A percentile compares a stretch with the other conserved stretches of the same genome.
Evolutionary conservation across 441 rosid genomes (phyloP).

Genomic region (Omphalea diandra): DNA sequence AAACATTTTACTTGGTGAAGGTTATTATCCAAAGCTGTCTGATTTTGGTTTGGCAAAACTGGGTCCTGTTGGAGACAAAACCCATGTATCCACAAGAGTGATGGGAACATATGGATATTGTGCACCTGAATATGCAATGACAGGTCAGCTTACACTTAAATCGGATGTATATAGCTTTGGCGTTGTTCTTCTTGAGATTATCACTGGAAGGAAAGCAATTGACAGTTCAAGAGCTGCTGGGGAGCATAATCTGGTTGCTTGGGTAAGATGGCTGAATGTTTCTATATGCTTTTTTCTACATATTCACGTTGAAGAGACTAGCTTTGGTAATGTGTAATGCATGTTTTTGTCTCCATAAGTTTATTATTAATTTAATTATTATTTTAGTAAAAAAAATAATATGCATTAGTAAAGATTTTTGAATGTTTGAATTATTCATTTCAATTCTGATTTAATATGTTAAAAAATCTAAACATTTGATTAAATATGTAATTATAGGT

Average conservation of each 20-base stretch:
- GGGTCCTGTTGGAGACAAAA: slow-evolving; percentile 96
- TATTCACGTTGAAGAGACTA: neutral
- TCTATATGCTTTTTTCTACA: neutral
- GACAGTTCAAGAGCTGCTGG: slow-evolving; percentile 66
- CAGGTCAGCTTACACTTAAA: slow-evolving; percentile 92
- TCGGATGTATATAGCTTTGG: slow-evolving; percentile 97
- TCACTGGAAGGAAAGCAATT: slow-evolving; percentile 91
- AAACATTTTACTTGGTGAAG: too few relatives aligned
- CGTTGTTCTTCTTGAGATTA: slow-evolving; percentile 91
- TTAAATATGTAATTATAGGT: too few relatives aligned
- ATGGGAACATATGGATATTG: slow-evolving; percentile 98
- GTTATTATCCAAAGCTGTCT: too few relatives aligned
- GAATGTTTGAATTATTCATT: too few relatives aligned
- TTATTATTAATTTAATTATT: too few relatives aligned
- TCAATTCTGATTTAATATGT: too few relatives aligned
- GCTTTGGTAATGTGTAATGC: too few relatives aligned
- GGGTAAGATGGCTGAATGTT: slow-evolving; percentile 54
- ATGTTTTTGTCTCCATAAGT: too few relatives aligned
- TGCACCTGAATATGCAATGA: slow-evolving; percentile 98
- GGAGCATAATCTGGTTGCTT: slow-evolving; percentile 88
- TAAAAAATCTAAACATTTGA: too few relatives aligned
- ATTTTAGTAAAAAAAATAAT: too few relatives aligned
- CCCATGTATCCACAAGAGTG: slow-evolving; percentile 93
- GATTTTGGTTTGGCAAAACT: too few relatives aligned
- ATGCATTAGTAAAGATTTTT: too few relatives aligned